Conservation (phyloP, 2,329 filamentous ascomycete species). For the Hortaea werneckii region DNA sequence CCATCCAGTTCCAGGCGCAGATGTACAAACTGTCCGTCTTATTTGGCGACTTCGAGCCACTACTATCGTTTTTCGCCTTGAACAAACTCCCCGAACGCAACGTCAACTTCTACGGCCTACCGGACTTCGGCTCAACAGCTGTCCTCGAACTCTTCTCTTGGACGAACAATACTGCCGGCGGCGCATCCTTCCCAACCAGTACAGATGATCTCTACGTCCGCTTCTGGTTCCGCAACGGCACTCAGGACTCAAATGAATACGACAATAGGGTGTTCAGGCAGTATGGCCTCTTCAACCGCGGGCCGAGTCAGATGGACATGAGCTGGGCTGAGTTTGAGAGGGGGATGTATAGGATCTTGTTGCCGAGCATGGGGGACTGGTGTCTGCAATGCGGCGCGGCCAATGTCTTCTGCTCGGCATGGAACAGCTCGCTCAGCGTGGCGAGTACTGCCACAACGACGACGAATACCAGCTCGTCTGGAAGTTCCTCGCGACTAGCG, state of each 20-base stretch:
- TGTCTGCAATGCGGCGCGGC: slow-evolving; percentile 32
- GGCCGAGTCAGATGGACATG: slow-evolving; percentile 37
- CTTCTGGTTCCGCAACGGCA: slow-evolving; percentile 49
- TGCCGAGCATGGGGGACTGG: slow-evolving; percentile 41
- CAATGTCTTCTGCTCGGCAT: slow-evolving; percentile 42
- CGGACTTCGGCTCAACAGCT: slow-evolving; percentile 38
- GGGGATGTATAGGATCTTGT: slow-evolving; percentile 34
- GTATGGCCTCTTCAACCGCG: slow-evolving; percentile 43
- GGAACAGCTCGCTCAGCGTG: slow-evolving; percentile 15
- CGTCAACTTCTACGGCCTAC: slow-evolving; percentile 40
- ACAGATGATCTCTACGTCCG: slow-evolving; percentile 42
- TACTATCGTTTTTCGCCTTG: slow-evolving; percentile 42
- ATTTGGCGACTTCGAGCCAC: slow-evolving; percentile 41
- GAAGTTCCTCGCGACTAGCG: slow-evolving; percentile 16
- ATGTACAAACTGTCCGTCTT: slow-evolving; percentile 28
- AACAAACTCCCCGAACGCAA: slow-evolving; percentile 29
- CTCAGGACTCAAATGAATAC: slow-evolving; percentile 19
- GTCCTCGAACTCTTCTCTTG: slow-evolving; percentile 44
- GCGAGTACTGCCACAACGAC: slow-evolving; percentile 2
- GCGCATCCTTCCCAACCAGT: slow-evolving; percentile 26
- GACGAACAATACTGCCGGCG: slow-evolving; percentile 17
- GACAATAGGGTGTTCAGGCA: slow-evolving; percentile 22
- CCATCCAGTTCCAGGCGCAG: slow-evolving; percentile 18
- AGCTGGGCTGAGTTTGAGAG: slow-evolving; percentile 41
- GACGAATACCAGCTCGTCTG: background rate